Evolutionary conservation across 768 basidiomycete species (phyloP).

Genomic region (Pleurotus ostreatus): DNA sequence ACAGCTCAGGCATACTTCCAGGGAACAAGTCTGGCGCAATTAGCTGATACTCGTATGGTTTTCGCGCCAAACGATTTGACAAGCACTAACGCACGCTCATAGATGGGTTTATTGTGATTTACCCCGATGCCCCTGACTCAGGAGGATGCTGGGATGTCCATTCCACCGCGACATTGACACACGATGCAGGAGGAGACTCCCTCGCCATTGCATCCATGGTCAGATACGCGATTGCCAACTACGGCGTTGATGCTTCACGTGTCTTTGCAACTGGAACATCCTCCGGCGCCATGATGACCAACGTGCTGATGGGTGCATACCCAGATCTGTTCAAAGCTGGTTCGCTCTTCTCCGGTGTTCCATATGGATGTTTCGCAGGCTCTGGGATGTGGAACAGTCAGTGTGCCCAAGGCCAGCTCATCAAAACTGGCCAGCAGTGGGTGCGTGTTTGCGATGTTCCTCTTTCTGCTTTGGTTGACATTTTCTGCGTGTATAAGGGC

Average conservation of each 20-base stretch:
- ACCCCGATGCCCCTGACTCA: conserved; percentile 35
- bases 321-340: conserved; percentile 51
- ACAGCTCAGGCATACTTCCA: conserved; percentile 48
- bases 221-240: conserved; percentile 44
- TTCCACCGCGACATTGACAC: conserved; percentile 46
- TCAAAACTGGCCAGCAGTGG: conserved; percentile 45
- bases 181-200: conserved; percentile 53
- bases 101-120: conserved; percentile 49
- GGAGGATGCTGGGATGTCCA: conserved; percentile 55
- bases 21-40: conserved; percentile 43
- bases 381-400: conserved; percentile 41
- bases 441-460: conserved; percentile 20
- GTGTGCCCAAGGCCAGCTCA: conserved; percentile 40
- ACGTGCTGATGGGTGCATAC: conserved; percentile 49
- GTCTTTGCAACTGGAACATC: conserved; percentile 50
- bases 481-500: conserved; percentile 24
- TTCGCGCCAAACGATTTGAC: too few species aligned
- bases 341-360: conserved; percentile 46
- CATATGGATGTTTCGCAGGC: conserved; percentile 51
- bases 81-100: conserved; percentile 8
- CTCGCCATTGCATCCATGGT: conserved; percentile 44
- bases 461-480: not conserved
- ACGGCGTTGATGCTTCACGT: conserved; percentile 38
- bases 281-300: conserved; percentile 61
- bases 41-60: conserved; percentile 31